These are phyloP conservation scores for Colletotrichum salicis DNA, from an alignment of 2,329 filamentous ascomycete species.

Conservation along the genomic window DNA sequence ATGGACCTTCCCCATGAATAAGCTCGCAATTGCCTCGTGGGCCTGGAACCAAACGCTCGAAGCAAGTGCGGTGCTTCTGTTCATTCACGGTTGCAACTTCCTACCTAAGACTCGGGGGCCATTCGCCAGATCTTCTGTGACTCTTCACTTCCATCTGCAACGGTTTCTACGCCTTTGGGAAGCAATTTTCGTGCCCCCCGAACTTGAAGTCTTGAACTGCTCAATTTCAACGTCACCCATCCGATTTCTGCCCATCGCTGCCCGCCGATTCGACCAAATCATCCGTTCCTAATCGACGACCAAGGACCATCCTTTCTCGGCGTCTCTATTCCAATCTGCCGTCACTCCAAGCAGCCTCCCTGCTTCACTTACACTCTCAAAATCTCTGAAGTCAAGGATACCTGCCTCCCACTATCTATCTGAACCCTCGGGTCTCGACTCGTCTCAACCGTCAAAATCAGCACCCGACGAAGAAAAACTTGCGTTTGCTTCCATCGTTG, in stretches of 20 bases:
- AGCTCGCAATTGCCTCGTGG: slow-evolving; percentile 34
- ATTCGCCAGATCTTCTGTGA: slow-evolving; percentile 13
- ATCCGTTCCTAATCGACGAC: neutral
- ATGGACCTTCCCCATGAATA: slow-evolving; percentile 22
- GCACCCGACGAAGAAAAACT: neutral
- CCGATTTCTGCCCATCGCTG: neutral
- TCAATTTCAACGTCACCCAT: neutral
- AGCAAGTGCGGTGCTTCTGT: neutral
- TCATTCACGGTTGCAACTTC: neutral
- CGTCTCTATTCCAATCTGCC: slow-evolving; percentile 9
- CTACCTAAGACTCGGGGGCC: neutral
- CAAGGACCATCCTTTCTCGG: slow-evolving; percentile 22
- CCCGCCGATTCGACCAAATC: neutral
- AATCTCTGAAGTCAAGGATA: neutral
- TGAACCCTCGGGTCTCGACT: neutral
- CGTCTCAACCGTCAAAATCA: neutral
- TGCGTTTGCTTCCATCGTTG: neutral
- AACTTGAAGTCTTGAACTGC: neutral
- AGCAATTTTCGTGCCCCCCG: neutral
- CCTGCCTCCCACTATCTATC: too few relatives aligned
- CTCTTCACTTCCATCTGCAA: neutral
- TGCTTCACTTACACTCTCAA: neutral
- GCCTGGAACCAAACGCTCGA: slow-evolving; percentile 13
- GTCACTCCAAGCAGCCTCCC: slow-evolving; percentile 15
- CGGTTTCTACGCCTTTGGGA: neutral